Base-by-base conservation (phyloP, 2,329 filamentous ascomycete genomes). In the Aspergillus calidoustus region DNA sequence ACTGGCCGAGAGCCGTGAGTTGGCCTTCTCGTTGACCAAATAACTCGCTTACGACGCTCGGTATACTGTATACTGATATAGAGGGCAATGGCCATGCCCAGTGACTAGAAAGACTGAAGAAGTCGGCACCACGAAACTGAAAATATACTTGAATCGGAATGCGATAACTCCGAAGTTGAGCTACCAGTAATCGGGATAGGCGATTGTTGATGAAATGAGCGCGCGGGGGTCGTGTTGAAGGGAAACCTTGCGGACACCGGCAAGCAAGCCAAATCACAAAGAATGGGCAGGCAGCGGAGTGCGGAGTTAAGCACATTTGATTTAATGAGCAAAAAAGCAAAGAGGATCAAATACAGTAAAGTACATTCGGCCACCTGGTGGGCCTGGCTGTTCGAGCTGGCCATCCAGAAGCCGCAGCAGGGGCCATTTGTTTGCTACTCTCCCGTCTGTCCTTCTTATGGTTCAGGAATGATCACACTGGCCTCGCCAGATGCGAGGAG, bases 401-500 rank as follows among this genome's bases (percentile, higher is more conserved):
- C 62, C 62, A 61, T 54, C 53, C 44, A 57, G 51, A 62, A 43
- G 34, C 25, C 25, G 28, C 49, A 28, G 54, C 38, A 31, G 30
- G 23, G 9, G 15, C 43, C 31, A 11, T 48, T 46, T 63, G 60
- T 64, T 67, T 67, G 61, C 63, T 65, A 62, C 46, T 55, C 43
- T 51, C 52, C 31, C 48, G 46, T 43, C 50, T 41, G 31, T 46
- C 34, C 43, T 51, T 15, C 46, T 52, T 57, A 59, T 46, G 31
- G 57, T 46, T 66, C 66, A 62, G 71, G 69, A 63, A 77, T 69
- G 46, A 77, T 47, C 50, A 80, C 72, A 63, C 79, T 81, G 52
- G 79, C 79, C 69, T 81, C 79, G 4, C 78, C 78, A 55, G 72
- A 73, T 5, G 76, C 75, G 57, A 81, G 68, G 62, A 80, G 68